Base-by-base conservation (phyloP, 1,284 basidiomycete species). In the Marasmius oreades region DNA sequence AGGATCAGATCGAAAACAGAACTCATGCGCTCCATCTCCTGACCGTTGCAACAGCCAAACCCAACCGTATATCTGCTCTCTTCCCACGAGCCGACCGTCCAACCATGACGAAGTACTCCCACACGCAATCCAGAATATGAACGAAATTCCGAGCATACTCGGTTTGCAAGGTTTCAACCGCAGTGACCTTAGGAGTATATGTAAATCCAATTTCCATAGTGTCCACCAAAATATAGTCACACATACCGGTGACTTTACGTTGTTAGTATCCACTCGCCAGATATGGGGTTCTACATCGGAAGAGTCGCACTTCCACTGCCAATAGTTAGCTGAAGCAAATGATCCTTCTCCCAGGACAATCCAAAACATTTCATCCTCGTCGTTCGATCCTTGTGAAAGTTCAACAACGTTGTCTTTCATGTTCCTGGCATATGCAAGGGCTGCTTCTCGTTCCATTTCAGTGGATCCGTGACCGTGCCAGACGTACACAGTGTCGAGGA, bases 21-120 rank as follows among this genome's bases (percentile, higher is more conserved):
- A 18, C n/a, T 2, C 16, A 33, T 33, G 26, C 34, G 18, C 34
- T 34, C 16, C 55, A 28, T 12, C 42, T 28, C 61, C 76, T 46
- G 55, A 88, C 89, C 69, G 72, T 75, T 12, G 84, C 84, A 44
- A 80, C 64, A 39, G 75, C 66, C 12, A 92, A 66, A 7, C 81
- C 88, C 23, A 88, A 69, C 42, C 73, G 75, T 53, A 92, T 90
- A 51, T 84, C 79, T 39, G 69, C 67, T 52, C 84, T 77, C 42
- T 79, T 74, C 24, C 77, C 78, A 51, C 88, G 78, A 26, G 86
- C 88, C 34, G 79, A 73, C 48, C 71, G 72, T 4, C 87, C 86
- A n/a, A 92, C 81, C n/a, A 92, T 59, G 10, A 92, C 78, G 62
- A 88, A 92, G 44, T 87, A 73, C 69, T 92, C 90, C 80, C 88